Base-by-base conservation (phyloP, 2,329 filamentous ascomycete genomes). In the Hypoxylon sp. region DNA sequence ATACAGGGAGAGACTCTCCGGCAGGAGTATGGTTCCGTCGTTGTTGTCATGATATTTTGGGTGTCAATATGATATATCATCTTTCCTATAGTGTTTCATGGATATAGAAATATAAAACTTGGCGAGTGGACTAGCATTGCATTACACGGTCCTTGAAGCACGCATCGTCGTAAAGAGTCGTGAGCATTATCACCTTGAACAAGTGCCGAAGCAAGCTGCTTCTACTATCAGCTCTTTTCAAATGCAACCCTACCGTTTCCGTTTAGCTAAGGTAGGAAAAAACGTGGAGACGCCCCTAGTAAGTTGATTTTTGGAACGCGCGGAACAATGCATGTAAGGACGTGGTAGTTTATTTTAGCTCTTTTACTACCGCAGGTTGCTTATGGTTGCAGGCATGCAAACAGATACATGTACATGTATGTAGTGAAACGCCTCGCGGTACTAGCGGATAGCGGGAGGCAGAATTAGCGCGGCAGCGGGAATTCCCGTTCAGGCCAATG, bases 141-240 rank as follows among this genome's bases (percentile, higher is more conserved):
- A 24, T 19, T 22, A 52, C 26, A 35, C 31, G 19, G 33, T 14
- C 50, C n/a, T 48, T 51, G 50, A 13, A 22, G 31, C 22, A 42
- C 14, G 13, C 9, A 26, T 24, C 14, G 24, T 55, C 19, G 22
- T 39, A 17, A 29, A 51, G n/a, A 44, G 14, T 50, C 46, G 6
- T 48, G 51, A 31, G 48, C 13, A 29, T 10, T 29, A 22, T 17
- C 33, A 47, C n/a, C 29, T 53, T 9, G 53, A 29, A 58, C 47
- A 54, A 29, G n/a, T 59, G 11, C 29, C 37, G 54, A 39, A 63
- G 46, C 46, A 57, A n/a, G 22, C 37, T 44, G 37, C 5, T 24
- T 31, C 42, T 42, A 44, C 29, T 10, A 6, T 2, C 8, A 29
- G 10, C 17, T 54, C 11, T 17, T 54, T 13, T 9, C 13, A 42